A percentile compares a stretch with the other conserved stretches of the same genome.
Evolutionary conservation across 768 basidiomycete genomes (phyloP).

Genomic region (Boletus rufocinnamomeus): DNA sequence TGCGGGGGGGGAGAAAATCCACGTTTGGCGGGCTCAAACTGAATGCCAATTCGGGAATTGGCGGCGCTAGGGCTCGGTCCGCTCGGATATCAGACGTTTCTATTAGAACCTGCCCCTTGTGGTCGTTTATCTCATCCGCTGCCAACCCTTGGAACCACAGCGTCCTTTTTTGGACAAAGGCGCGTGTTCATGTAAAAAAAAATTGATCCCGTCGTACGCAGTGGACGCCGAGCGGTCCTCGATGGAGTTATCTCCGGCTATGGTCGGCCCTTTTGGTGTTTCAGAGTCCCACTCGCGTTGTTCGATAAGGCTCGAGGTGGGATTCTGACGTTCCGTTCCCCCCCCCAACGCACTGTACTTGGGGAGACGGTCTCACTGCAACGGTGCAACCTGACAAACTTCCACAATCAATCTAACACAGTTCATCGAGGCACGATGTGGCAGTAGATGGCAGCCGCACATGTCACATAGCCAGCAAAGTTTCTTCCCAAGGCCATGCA

Average conservation of each 20-base stretch:
- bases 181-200: conserved; percentile 13
- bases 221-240: not conserved
- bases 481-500: not conserved
- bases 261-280: not conserved
- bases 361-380: not conserved
- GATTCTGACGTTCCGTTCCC: not conserved
- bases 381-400: not conserved
- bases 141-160: conserved; percentile 9
- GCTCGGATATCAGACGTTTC: conserved; percentile 34
- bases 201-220: not conserved
- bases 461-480: conserved; percentile 7
- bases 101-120: conserved; percentile 31
- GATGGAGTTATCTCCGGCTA: conserved; percentile 21
- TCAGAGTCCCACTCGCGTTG: not conserved
- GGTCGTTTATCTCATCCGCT: conserved; percentile 19
- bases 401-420: not conserved
- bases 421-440: not conserved
- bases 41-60: conserved; percentile 16
- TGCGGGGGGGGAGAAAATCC: not conserved
- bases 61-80: conserved; percentile 4
- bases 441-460: conserved; percentile 1
- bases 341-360: not conserved
- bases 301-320: conserved; percentile 10
- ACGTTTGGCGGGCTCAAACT: conserved; percentile 27
- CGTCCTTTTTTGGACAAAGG: conserved; percentile 11